Evolutionary conservation across 768 basidiomycete genomes (phyloP).

Genomic region (Leccinellum luteum): DNA sequence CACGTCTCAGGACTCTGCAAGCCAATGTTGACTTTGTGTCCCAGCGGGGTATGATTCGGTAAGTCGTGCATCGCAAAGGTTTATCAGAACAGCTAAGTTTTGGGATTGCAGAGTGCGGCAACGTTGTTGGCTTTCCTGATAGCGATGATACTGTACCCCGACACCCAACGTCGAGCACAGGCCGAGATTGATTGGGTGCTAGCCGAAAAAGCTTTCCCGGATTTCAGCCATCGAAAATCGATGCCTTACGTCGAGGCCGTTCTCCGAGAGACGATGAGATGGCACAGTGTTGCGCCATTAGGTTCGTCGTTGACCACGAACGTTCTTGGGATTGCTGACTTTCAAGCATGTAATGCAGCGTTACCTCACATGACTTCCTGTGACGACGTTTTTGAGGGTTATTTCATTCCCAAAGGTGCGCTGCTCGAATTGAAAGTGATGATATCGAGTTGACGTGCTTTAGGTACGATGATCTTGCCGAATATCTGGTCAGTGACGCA

Average conservation of each 20-base stretch:
- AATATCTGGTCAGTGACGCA: constrained; percentile 27
- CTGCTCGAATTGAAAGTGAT: background rate
- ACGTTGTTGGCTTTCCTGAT: constrained; percentile 26
- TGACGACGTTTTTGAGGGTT: constrained; percentile 47
- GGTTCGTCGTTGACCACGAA: constrained; percentile 14
- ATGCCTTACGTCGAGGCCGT: constrained; percentile 31
- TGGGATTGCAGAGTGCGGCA: constrained; percentile 17
- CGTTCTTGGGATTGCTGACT: constrained; percentile 5
- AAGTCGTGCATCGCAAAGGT: constrained; percentile 1
- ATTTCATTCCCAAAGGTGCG: constrained; percentile 38
- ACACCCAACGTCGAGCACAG: constrained; percentile 29
- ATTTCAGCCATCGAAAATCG: constrained; percentile 25
- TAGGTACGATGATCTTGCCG: constrained; percentile 27
- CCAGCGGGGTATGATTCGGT: constrained; percentile 30
- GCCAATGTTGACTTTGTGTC: background rate
- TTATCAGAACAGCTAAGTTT: background rate
- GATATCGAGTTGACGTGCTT: constrained; percentile 3
- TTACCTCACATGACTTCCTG: constrained; percentile 27
- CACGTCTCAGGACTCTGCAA: background rate
- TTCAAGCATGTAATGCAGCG: constrained; percentile 12
- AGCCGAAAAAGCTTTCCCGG: constrained; percentile 15
- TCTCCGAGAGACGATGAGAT: constrained; percentile 32
- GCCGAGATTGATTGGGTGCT: constrained; percentile 29
- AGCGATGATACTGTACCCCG: constrained; percentile 31
- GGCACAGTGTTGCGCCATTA: constrained; percentile 30